Evolutionary conservation across 768 basidiomycete species (phyloP).

Genomic region (Amanita rimosa): DNA sequence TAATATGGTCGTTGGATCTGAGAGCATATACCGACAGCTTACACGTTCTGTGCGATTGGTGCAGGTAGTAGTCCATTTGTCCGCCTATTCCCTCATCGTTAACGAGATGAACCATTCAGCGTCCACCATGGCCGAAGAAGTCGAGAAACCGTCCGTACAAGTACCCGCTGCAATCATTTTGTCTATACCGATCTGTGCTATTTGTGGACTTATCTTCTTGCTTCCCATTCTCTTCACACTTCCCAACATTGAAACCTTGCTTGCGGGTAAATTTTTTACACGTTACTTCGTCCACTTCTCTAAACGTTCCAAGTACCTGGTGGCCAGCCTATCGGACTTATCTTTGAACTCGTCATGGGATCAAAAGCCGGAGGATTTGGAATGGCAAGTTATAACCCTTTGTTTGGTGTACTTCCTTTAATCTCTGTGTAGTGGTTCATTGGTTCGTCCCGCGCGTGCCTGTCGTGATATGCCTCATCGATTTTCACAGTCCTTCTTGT

Average conservation of each 20-base stretch:
- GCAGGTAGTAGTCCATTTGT: conserved; percentile 32
- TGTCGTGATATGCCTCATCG: neutral
- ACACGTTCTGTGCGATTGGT: conserved; percentile 47
- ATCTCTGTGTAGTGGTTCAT: conserved; percentile 25
- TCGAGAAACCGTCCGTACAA: conserved; percentile 41
- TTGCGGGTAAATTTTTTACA: conserved; percentile 29
- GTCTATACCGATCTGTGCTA: conserved; percentile 40
- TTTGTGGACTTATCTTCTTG: conserved; percentile 42
- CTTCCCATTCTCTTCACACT: conserved; percentile 58
- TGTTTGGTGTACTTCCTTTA: neutral
- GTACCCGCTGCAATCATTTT: conserved; percentile 45
- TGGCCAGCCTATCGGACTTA: conserved; percentile 52
- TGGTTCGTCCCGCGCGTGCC: conserved; percentile 15
- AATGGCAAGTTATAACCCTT: conserved; percentile 26
- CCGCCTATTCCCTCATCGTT: neutral
- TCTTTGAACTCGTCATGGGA: conserved; percentile 54
- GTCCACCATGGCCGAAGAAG: conserved; percentile 60
- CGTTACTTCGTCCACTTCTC: neutral
- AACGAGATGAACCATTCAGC: conserved; percentile 20
- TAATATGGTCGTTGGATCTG: neutral
- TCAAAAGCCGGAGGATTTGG: conserved; percentile 52
- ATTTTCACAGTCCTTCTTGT: conserved; percentile 36
- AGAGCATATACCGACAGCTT: conserved; percentile 19
- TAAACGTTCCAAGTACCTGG: conserved; percentile 29
- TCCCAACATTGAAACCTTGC: conserved; percentile 40